Percentiles rank a stretch among this genome's conserved stretches.
These are phyloP conservation scores for Mycena latifolia DNA, from an alignment of 768 basidiomycete species.

Conservation along the genomic window DNA sequence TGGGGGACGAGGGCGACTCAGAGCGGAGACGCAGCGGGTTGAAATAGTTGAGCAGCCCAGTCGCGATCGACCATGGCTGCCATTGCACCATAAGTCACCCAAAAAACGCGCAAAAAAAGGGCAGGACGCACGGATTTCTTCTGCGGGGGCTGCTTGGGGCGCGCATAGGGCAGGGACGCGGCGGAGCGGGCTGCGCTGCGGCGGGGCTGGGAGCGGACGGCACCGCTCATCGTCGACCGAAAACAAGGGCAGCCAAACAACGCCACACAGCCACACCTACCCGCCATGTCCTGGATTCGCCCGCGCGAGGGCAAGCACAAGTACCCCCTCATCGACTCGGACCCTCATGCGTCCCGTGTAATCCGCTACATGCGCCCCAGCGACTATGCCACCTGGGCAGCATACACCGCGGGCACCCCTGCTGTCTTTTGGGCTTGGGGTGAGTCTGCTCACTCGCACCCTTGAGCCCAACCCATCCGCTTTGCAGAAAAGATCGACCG, in stretches of 20 bases:
- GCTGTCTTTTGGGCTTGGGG: constrained; percentile 86
- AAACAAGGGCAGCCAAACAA: constrained; percentile 14
- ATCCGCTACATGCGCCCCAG: constrained; percentile 89
- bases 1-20: constrained; percentile 26
- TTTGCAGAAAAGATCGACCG: constrained; percentile 64
- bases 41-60: constrained; percentile 57
- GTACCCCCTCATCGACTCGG: constrained; percentile 93
- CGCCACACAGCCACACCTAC: not conserved
- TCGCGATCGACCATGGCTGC: constrained; percentile 64
- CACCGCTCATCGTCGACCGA: constrained; percentile 62
- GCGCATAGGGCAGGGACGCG: constrained; percentile 70
- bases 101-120: constrained; percentile 24
- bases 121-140: constrained; percentile 61
- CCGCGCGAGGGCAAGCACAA: constrained; percentile 68
- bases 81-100: constrained; percentile 31
- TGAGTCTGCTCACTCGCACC: constrained; percentile 52
- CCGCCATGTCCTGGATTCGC: constrained; percentile 45
- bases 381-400: constrained; percentile 90
- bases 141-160: constrained; percentile 43
- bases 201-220: constrained; percentile 58
- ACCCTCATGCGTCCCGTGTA: constrained; percentile 91
- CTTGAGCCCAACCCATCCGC: constrained; percentile 26
- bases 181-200: constrained; percentile 51
- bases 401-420: constrained; percentile 84
- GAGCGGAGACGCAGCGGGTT: constrained; percentile 59